Conservation (phyloP, 2,329 filamentous ascomycete genomes). For the Penicillium sp. region DNA sequence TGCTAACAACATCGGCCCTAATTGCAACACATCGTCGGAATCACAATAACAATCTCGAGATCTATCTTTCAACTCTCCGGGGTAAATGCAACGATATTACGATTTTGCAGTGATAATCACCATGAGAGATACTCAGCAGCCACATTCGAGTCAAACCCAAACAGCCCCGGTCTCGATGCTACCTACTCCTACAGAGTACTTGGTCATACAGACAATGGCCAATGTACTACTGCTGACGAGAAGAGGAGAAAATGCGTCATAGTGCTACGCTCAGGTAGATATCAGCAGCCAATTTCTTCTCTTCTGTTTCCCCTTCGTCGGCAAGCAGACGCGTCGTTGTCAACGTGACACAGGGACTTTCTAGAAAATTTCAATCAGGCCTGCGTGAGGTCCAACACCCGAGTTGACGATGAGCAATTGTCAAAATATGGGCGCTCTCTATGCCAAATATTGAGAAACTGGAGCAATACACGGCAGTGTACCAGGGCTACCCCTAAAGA, state of each 20-base stretch:
- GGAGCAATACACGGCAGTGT: constrained; percentile 7
- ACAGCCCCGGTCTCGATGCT: constrained; percentile 8
- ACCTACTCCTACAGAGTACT: constrained; percentile 9
- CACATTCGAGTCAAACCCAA: not conserved
- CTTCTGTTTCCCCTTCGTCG: not conserved
- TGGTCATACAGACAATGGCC: constrained; percentile 17
- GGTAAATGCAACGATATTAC: not conserved
- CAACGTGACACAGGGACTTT: constrained; percentile 14
- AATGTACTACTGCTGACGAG: constrained; percentile 7
- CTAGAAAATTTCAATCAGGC: constrained; percentile 22
- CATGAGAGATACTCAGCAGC: not conserved
- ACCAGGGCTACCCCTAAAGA: constrained; percentile 1
- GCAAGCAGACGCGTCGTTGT: not conserved
- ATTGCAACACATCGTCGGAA: constrained; percentile 1
- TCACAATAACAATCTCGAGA: not conserved
- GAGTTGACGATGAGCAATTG: constrained; percentile 15
- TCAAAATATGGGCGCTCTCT: constrained; percentile 20
- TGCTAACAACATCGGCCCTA: constrained; percentile 2
- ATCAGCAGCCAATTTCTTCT: not conserved
- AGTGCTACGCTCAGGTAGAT: constrained; percentile 11
- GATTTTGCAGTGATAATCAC: constrained; percentile 4
- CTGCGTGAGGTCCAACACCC: constrained; percentile 9
- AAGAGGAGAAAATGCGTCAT: not conserved
- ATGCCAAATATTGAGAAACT: constrained; percentile 6
- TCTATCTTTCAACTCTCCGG: not conserved